phyloP scores from a whole-genome alignment of 805 yeast species.

The Candida broadrunensis region DNA sequence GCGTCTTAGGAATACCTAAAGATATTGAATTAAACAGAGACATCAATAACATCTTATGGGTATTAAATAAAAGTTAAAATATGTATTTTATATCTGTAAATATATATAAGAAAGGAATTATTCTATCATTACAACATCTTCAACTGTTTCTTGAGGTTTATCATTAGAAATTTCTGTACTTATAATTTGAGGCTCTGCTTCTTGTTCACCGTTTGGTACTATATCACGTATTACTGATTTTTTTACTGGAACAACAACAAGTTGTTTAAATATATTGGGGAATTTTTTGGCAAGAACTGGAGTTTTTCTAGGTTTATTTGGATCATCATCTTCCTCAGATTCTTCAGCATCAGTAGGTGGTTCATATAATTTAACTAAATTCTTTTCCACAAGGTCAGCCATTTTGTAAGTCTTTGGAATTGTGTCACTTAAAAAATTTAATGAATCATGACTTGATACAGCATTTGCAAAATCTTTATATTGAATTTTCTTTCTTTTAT shows the following conservation, averaged over 20 bases:
- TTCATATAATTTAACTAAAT: conserved; percentile 25
- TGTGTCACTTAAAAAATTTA: conserved; percentile 61
- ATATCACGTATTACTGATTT: conserved; percentile 35
- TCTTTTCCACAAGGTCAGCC: conserved; percentile 44
- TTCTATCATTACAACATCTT: conserved; percentile 12
- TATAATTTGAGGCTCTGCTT: too few species aligned
- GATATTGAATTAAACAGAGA: conserved; percentile 18
- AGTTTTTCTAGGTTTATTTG: conserved; percentile 1
- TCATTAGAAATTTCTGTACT: conserved; percentile 35
- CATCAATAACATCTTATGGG: conserved; percentile 28
- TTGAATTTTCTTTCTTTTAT: conserved; percentile 63
- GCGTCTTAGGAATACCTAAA: conserved; percentile 20
- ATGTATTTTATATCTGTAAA: background rate
- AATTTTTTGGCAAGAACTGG: conserved; percentile 23
- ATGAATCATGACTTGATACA: conserved; percentile 54
- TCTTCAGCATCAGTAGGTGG: conserved; percentile 5
- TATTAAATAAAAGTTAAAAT: conserved; percentile 11
- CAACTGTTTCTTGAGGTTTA: conserved; percentile 13
- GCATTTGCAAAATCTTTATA: conserved; percentile 70
- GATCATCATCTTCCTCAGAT: too few species aligned
- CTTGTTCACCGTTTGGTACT: too few species aligned
- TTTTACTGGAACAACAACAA: too few species aligned
- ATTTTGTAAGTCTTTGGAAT: conserved; percentile 62
- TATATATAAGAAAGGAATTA: conserved; percentile 3
- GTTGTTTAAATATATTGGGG: too few species aligned